These are phyloP conservation scores for Metarhizium sp. DNA, from an alignment of 2,329 filamentous ascomycete species.

Conservation along the genomic window DNA sequence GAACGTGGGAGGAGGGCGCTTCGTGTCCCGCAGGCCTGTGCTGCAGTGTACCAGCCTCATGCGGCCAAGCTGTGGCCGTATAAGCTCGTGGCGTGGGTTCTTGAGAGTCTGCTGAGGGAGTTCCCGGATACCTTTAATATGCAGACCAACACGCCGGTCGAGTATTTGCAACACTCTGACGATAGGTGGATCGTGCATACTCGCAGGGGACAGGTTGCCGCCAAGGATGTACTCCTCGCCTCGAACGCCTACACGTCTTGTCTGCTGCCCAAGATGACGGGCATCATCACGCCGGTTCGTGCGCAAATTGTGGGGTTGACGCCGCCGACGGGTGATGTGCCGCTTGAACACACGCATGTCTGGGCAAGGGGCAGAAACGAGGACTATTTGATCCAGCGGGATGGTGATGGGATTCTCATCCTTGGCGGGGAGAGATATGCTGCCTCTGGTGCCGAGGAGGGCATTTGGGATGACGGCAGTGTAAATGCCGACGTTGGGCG, in stretches of 20 bases:
- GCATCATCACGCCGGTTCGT: conserved; percentile 66
- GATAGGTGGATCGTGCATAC: conserved; percentile 55
- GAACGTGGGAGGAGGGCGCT: conserved; percentile 37
- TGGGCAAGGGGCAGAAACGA: conserved; percentile 49
- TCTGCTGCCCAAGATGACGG: conserved; percentile 58
- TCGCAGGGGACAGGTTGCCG: conserved; percentile 53
- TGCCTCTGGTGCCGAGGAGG: conserved; percentile 37
- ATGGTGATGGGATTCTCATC: conserved; percentile 49
- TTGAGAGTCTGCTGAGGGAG: conserved; percentile 45
- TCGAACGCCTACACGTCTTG: conserved; percentile 80
- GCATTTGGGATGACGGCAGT: conserved; percentile 48
- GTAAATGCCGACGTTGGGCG: conserved; percentile 46
- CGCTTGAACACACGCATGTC: conserved; percentile 51
- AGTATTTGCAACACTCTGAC: conserved; percentile 29
- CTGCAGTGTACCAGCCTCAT: conserved; percentile 53
- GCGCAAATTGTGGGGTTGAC: conserved; percentile 62
- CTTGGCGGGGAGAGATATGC: conserved; percentile 59
- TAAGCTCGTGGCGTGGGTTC: conserved; percentile 65
- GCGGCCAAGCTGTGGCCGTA: conserved; percentile 75
- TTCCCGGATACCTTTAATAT: conserved; percentile 50
- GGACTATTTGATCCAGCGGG: conserved; percentile 67
- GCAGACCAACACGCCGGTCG: conserved; percentile 64
- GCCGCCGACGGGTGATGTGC: conserved; percentile 35
- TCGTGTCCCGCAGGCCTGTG: conserved; percentile 46
- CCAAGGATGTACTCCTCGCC: conserved; percentile 61